A percentile compares a stretch with the other conserved stretches of the same genome.
These are phyloP conservation scores for Trametes maxima DNA, from an alignment of 768 basidiomycete species.

Conservation along the genomic window DNA sequence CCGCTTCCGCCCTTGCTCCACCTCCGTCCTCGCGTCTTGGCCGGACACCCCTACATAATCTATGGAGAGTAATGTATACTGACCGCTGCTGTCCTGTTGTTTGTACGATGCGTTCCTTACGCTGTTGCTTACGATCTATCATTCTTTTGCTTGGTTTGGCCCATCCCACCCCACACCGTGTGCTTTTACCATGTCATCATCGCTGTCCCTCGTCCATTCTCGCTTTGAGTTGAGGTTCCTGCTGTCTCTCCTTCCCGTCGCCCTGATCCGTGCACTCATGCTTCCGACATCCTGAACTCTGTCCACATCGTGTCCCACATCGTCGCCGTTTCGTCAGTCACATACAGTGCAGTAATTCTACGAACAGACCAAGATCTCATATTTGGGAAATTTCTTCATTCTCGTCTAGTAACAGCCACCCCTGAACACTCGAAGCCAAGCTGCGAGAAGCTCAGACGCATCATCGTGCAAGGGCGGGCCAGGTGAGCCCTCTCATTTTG, in stretches of 20 bases:
- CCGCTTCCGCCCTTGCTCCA: background rate
- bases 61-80: conserved; percentile 23
- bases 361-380: too few relatives aligned
- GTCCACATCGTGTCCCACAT: background rate
- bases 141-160: background rate
- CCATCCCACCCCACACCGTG: background rate
- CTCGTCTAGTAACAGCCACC: too few relatives aligned
- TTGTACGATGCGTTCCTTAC: conserved; percentile 23
- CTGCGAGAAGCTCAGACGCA: too few relatives aligned
- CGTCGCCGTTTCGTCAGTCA: background rate
- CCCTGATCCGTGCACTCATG: background rate
- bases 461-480: too few relatives aligned
- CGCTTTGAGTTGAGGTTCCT: background rate
- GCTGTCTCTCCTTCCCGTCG: background rate
- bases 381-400: too few relatives aligned
- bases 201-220: background rate
- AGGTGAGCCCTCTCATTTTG: too few relatives aligned
- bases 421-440: too few relatives aligned
- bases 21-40: background rate
- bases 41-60: conserved; percentile 6
- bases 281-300: background rate
- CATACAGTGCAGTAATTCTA: too few relatives aligned
- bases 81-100: conserved; percentile 16
- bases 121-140: conserved; percentile 11
- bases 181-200: background rate